Conservation (phyloP, 2,329 filamentous ascomycete species). For the Biscogniauxia marginata region DNA sequence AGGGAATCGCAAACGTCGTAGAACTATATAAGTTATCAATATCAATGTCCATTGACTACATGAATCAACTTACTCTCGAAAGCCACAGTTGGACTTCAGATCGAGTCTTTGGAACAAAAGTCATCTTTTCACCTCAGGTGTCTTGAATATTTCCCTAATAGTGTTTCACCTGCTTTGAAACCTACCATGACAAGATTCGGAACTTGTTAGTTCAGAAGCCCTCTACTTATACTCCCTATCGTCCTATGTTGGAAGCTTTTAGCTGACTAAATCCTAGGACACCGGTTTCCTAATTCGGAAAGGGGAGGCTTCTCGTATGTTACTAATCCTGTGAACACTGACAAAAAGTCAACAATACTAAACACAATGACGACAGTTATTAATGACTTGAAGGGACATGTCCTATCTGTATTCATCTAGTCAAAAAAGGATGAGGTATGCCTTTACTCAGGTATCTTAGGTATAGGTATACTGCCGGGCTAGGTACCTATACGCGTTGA, state of each 20-base stretch:
- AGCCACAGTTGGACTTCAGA: constrained; percentile 19
- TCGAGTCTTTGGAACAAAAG: constrained; percentile 20
- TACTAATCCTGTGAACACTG: not conserved
- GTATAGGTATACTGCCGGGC: too few species aligned
- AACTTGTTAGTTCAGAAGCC: not conserved
- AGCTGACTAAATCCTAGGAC: constrained; percentile 16
- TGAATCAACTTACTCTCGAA: constrained; percentile 10
- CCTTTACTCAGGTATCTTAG: too few species aligned
- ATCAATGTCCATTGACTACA: not conserved
- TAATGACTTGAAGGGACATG: not conserved
- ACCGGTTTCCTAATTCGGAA: constrained; percentile 24
- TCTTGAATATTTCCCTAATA: not conserved
- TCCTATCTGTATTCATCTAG: not conserved
- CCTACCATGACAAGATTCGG: not conserved
- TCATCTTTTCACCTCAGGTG: constrained; percentile 9
- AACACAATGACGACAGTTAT: not conserved
- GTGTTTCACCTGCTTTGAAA: not conserved
- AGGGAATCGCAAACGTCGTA: constrained; percentile 18
- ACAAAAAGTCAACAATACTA: not conserved
- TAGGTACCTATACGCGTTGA: not conserved
- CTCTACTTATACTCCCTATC: constrained; percentile 11
- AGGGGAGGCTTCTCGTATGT: not conserved
- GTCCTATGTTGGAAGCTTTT: not conserved
- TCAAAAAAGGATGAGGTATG: too few species aligned
- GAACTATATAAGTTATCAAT: constrained; percentile 14